Conservation (phyloP, 2,329 filamentous ascomycete genomes). For the Westerdykella sp. region DNA sequence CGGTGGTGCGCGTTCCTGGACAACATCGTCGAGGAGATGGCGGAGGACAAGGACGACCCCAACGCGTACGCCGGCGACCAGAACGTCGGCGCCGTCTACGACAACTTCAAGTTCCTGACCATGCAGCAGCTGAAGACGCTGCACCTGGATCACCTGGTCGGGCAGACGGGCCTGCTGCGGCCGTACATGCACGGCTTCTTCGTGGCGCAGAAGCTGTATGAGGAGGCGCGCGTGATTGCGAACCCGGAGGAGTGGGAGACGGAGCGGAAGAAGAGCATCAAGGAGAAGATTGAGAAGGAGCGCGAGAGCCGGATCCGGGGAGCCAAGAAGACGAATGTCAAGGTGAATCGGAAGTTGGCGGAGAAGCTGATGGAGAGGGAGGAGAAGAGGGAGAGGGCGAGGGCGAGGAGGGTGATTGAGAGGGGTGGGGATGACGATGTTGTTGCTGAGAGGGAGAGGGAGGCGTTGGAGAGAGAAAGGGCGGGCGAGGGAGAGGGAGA, state of each 20-base stretch:
- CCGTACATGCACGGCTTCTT: constrained; percentile 99
- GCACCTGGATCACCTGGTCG: constrained; percentile 81
- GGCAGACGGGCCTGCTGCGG: constrained; percentile 79
- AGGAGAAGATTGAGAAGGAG: constrained; percentile 95
- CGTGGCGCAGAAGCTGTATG: constrained; percentile 89
- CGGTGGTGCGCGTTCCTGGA: constrained; percentile 96
- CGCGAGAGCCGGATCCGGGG: constrained; percentile 90
- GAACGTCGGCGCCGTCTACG: constrained; percentile 57
- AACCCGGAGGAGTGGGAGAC: constrained; percentile 94
- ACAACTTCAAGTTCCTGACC: constrained; percentile 98
- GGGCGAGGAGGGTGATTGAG: constrained; percentile 49
- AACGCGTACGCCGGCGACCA: constrained; percentile 56
- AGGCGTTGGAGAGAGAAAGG: constrained; percentile 27
- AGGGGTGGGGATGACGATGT: constrained; percentile 51
- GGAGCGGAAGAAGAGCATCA: constrained; percentile 81
- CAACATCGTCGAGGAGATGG: constrained; percentile 98
- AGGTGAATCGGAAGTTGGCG: constrained; percentile 78
- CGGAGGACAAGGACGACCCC: constrained; percentile 66
- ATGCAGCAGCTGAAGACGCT: constrained; percentile 77
- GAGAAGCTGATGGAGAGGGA: constrained; percentile 60
- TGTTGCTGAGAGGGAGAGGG: constrained; percentile 12
- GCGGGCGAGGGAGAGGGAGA: constrained; percentile 28
- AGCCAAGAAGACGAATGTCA: constrained; percentile 81
- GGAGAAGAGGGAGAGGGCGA: constrained; percentile 54
- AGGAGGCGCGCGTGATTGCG: constrained; percentile 85